Evolutionary conservation across 2,329 filamentous ascomycete species (phyloP).

Genomic region (Hymenoscyphus albidus): DNA sequence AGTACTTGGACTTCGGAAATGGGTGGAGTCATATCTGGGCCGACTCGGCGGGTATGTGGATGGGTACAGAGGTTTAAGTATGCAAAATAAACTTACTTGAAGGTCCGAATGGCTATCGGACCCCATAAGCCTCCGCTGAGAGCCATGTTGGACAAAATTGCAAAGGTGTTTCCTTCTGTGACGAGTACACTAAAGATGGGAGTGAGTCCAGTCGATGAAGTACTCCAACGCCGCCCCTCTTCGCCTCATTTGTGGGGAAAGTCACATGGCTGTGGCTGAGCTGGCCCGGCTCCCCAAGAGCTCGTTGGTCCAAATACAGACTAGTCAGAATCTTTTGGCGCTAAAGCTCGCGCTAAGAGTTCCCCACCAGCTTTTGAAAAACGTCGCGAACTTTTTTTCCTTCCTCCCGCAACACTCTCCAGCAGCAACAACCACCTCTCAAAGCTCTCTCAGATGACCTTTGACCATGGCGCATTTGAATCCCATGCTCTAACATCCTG

Average conservation of each 20-base stretch:
- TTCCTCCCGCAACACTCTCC: not conserved
- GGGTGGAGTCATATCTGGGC: not conserved
- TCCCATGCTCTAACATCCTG: not conserved
- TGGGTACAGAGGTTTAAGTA: not conserved
- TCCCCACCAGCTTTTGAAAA: conserved; percentile 1
- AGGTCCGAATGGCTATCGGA: conserved; percentile 33
- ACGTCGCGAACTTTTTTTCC: conserved; percentile 9
- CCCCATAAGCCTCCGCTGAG: conserved; percentile 32
- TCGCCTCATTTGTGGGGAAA: conserved; percentile 8
- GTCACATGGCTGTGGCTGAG: conserved; percentile 7
- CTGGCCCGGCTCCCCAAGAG: too few relatives aligned
- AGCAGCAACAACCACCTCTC: not conserved
- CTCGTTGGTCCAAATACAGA: not conserved
- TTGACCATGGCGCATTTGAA: not conserved
- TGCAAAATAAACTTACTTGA: conserved; percentile 28
- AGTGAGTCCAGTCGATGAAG: not conserved
- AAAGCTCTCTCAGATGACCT: not conserved
- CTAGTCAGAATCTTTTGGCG: not conserved
- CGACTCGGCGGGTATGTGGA: too few relatives aligned
- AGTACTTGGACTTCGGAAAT: conserved; percentile 15
- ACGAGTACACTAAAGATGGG: not conserved
- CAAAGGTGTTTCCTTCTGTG: not conserved
- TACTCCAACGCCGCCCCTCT: not conserved
- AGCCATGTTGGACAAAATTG: conserved; percentile 29
- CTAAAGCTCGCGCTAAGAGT: not conserved